Conservation (phyloP, 768 basidiomycete species). For the Saitozyma podzolica region DNA sequence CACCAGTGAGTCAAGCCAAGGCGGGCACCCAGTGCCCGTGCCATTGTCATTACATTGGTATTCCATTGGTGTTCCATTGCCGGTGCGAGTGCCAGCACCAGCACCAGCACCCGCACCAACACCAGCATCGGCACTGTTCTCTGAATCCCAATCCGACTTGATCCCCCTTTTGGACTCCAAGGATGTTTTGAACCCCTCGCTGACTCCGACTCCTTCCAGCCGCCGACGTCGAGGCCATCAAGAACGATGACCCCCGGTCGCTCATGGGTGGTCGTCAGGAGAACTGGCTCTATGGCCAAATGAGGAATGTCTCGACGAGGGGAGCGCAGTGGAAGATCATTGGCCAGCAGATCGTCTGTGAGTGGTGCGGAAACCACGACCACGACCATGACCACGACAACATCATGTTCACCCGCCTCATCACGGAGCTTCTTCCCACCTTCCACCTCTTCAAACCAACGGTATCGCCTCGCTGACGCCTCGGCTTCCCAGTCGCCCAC, state of each 20-base stretch:
- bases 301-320: constrained; percentile 57
- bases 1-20: constrained; percentile 54
- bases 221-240: constrained; percentile 56
- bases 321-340: constrained; percentile 63
- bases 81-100: too few relatives aligned
- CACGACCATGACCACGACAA: too few relatives aligned
- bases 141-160: too few relatives aligned
- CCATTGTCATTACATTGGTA: too few relatives aligned
- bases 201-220: constrained; percentile 1
- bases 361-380: neutral
- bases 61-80: too few relatives aligned
- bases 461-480: constrained; percentile 11
- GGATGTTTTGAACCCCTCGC: too few relatives aligned
- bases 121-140: too few relatives aligned
- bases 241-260: constrained; percentile 57
- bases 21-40: neutral
- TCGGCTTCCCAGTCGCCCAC: constrained; percentile 13
- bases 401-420: too few relatives aligned
- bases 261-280: constrained; percentile 63
- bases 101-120: too few relatives aligned
- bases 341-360: constrained; percentile 64
- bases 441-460: too few relatives aligned
- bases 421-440: too few relatives aligned
- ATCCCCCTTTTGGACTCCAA: too few relatives aligned
- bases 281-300: constrained; percentile 59